Conservation (phyloP, 2,329 filamentous ascomycete species). For the Paracoccidioides lutzii region DNA sequence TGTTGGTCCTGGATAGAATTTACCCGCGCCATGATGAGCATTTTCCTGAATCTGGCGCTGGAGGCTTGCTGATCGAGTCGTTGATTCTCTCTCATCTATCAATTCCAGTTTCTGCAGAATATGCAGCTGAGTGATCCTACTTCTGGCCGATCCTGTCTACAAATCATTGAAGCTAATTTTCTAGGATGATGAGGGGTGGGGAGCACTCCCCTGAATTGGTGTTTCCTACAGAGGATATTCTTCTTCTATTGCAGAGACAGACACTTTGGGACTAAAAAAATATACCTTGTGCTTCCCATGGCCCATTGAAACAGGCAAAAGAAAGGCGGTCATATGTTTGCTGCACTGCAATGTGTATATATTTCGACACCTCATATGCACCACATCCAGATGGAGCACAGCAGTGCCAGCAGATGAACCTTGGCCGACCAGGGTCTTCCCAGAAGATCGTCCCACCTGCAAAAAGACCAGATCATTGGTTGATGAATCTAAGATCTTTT, state of each 20-base stretch:
- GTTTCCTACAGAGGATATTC: not conserved
- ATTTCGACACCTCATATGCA: conserved; percentile 3
- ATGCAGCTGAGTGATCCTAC: not conserved
- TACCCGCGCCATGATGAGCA: not conserved
- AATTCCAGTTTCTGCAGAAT: conserved; percentile 1
- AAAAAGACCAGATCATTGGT: conserved; percentile 1
- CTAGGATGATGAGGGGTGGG: not conserved
- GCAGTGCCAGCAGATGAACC: conserved; percentile 4
- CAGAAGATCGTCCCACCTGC: conserved; percentile 2
- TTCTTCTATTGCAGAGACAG: not conserved
- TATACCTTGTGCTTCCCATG: not conserved
- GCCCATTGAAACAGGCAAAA: not conserved
- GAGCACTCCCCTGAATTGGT: not conserved
- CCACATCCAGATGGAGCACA: conserved; percentile 1
- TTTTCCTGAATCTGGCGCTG: not conserved
- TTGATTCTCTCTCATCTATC: not conserved
- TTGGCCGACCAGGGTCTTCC: not conserved
- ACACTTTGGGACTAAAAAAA: not conserved
- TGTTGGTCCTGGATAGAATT: not conserved
- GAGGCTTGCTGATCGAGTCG: not conserved
- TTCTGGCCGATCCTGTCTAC: not conserved
- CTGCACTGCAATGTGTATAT: not conserved
- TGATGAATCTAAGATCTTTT: conserved; percentile 1
- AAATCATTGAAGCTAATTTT: not conserved
- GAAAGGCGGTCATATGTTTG: not conserved